phyloP scores from a whole-genome alignment of 2,329 filamentous ascomycete species.

The Coniella vitis region DNA sequence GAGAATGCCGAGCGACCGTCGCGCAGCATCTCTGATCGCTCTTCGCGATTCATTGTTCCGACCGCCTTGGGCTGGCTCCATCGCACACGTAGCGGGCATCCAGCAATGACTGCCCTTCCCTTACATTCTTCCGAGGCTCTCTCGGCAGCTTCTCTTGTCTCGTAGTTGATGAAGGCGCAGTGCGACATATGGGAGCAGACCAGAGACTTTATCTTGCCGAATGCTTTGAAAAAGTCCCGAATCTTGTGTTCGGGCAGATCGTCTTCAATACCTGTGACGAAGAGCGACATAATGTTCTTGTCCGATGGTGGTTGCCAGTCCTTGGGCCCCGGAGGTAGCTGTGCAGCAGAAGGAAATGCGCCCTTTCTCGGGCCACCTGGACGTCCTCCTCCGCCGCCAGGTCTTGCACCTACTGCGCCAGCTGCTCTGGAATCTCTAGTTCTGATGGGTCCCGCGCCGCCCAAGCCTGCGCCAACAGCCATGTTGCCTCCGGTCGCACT shows the following conservation, averaged over 20 bases:
- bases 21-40: slow-evolving; percentile 71
- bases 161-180: slow-evolving; percentile 94
- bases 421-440: slow-evolving; percentile 59
- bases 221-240: slow-evolving; percentile 80
- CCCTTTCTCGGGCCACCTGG: slow-evolving; percentile 40
- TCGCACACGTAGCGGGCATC: slow-evolving; percentile 80
- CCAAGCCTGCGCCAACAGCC: slow-evolving; percentile 48
- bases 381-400: slow-evolving; percentile 25
- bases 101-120: slow-evolving; percentile 81
- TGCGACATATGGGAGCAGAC: slow-evolving; percentile 97
- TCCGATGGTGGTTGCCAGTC: slow-evolving; percentile 84
- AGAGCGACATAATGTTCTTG: slow-evolving; percentile 82
- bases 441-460: slow-evolving; percentile 70
- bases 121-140: slow-evolving; percentile 77
- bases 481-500: slow-evolving; percentile 37
- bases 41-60: slow-evolving; percentile 83
- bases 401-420: slow-evolving; percentile 39
- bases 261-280: slow-evolving; percentile 92
- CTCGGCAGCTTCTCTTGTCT: slow-evolving; percentile 77
- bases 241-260: slow-evolving; percentile 90
- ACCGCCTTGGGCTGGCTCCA: slow-evolving; percentile 92
- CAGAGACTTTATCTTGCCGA: slow-evolving; percentile 84
- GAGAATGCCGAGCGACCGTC: slow-evolving; percentile 62
- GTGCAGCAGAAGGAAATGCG: slow-evolving; percentile 62
- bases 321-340: slow-evolving; percentile 71